Evolutionary conservation across 805 yeast genomes (phyloP).

Genomic region (Lachancea mirantina): DNA sequence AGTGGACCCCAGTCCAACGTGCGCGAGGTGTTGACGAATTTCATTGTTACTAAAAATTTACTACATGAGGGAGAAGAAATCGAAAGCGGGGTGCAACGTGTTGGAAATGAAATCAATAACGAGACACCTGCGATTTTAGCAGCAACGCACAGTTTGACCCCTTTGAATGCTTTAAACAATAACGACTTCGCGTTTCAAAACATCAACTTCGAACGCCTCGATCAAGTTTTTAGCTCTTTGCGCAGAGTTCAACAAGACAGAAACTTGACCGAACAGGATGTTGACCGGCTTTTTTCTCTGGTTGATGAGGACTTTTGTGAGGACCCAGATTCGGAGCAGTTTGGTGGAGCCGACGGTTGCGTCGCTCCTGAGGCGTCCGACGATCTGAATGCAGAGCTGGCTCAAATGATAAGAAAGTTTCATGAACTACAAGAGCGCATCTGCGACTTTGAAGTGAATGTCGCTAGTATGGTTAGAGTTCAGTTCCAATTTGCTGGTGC

Average conservation of each 20-base stretch:
- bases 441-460: constrained; percentile 32
- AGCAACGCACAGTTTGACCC: constrained; percentile 27
- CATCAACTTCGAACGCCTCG: constrained; percentile 27
- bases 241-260: constrained; percentile 8
- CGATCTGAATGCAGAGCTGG: constrained; percentile 26
- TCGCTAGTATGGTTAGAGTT: constrained; percentile 31
- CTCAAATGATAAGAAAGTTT: constrained; percentile 27
- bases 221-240: constrained; percentile 24
- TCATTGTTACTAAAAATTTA: constrained; percentile 23
- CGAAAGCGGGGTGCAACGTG: constrained; percentile 24
- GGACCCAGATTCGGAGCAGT: constrained; percentile 27
- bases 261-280: constrained; percentile 16
- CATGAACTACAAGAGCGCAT: constrained; percentile 29
- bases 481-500: constrained; percentile 33
- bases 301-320: constrained; percentile 28
- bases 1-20: constrained; percentile 30
- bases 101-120: constrained; percentile 25
- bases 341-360: constrained; percentile 22
- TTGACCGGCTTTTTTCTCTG: constrained; percentile 15
- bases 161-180: constrained; percentile 22
- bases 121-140: constrained; percentile 31
- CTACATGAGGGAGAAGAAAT: constrained; percentile 22
- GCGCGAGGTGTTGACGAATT: constrained; percentile 26
- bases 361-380: constrained; percentile 28
- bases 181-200: constrained; percentile 27